Evolutionary conservation across 2,329 filamentous ascomycete genomes (phyloP), one percentile per base, ranked within the genome.

Genomic region (Emergomyces africanus): DNA sequence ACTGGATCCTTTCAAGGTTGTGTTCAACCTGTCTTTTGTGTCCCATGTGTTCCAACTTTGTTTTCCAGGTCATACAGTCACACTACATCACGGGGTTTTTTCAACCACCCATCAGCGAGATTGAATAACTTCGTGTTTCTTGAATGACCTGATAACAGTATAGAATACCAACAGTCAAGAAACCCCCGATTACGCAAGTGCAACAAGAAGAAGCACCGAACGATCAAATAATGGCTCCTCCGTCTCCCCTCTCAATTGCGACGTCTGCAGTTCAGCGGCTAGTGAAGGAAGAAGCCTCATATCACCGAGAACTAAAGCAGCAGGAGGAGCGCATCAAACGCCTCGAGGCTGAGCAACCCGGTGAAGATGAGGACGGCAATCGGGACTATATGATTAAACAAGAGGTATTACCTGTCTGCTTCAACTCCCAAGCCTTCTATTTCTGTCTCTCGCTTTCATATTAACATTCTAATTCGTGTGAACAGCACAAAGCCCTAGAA

Each of bases 201-300:
- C 54, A 41, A 60, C 33, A 56, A 12, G 9, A 58, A 42, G 18
- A 35, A 73, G 56, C 55, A 20, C 18, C 42, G 20, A 12, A 18
- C 18, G 44, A 23, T 35, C 23, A 48, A 58, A 35, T 5, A 37
- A 96, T 96, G 90, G 81, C 89, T 3, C 81, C 89, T 37, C 88
- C 88, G 50, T 85, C 86, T 0, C 81, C 85, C 66, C 83, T 96
- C 71, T 75, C 83, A 67, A 94, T 96, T 70, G 85, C 87, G 50
- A 94, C 89, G 28, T 83, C 86, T 62, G 84, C 89, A 23, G 83
- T 97, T 65, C 79, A 82, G 67, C 89, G 94, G 61, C 83, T 97
- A 54, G 83, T 96, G 65, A 96, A 95, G 74, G 94, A 99, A 74
- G 89, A 96, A 73, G 79, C 82, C 44, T 92, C 86, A 67, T 97